Conservation (phyloP, 2,329 filamentous ascomycete species). For the Aspergillus japonicus region DNA sequence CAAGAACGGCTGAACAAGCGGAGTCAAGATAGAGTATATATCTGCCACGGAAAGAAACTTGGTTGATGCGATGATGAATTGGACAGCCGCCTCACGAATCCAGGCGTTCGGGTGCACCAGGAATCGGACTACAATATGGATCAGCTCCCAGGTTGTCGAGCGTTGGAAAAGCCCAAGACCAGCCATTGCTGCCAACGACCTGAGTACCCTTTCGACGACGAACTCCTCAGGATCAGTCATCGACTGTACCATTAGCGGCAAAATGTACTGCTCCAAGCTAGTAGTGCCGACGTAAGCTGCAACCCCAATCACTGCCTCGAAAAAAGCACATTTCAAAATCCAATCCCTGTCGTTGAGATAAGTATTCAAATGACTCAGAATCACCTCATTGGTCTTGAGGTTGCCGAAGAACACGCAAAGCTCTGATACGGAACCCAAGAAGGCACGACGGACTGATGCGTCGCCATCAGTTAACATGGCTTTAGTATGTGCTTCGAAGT, state of each 20-base stretch:
- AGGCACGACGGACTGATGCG: slow-evolving; percentile 81
- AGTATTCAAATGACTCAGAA: slow-evolving; percentile 92
- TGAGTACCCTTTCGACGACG: slow-evolving; percentile 85
- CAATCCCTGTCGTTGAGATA: slow-evolving; percentile 96
- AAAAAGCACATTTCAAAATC: slow-evolving; percentile 95
- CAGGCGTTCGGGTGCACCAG: slow-evolving; percentile 92
- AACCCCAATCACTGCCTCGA: slow-evolving; percentile 91
- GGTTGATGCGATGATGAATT: slow-evolving; percentile 76
- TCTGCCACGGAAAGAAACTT: slow-evolving; percentile 77
- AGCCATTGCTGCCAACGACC: slow-evolving; percentile 84
- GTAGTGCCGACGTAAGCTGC: slow-evolving; percentile 85
- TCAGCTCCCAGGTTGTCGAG: slow-evolving; percentile 80
- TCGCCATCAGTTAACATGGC: slow-evolving; percentile 83
- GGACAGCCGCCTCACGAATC: slow-evolving; percentile 85
- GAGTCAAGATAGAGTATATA: slow-evolving; percentile 76
- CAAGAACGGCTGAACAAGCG: slow-evolving; percentile 76
- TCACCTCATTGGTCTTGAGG: slow-evolving; percentile 89
- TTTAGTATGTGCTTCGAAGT: slow-evolving; percentile 87
- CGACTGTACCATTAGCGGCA: slow-evolving; percentile 94
- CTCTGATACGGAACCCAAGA: slow-evolving; percentile 85
- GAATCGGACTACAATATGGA: slow-evolving; percentile 79
- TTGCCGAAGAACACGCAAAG: slow-evolving; percentile 94
- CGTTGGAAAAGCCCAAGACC: slow-evolving; percentile 83
- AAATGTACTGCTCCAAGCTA: slow-evolving; percentile 88
- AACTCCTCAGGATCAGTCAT: slow-evolving; percentile 90